Evolutionary conservation across 140 eudicot species (phyloP), one percentile per base, ranked within the genome.

Genomic region (Bidens hawaiensis): DNA sequence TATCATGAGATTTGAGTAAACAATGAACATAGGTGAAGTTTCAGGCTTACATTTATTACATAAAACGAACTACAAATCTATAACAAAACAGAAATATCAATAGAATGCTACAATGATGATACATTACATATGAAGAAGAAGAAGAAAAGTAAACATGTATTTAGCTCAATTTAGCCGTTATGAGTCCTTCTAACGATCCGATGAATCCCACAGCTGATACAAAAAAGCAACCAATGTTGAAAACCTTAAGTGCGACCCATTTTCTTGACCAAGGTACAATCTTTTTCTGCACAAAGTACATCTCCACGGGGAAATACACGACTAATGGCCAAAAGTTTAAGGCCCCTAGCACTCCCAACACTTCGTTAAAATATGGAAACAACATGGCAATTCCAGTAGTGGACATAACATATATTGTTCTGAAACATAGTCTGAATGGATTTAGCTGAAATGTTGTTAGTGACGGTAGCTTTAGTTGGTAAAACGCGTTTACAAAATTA

Each of bases 351-450:
- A 85, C 72, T 62, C 94, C 88, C 76, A 85, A 23, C 12, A 85
- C 89, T 61, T 81, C 74, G 66, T 85, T 81, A 65, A 85, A 85
- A 65, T 82, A 85, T 9, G 94, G 94, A 48, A 85, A 76, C 34
- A 58, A 2, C 79, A 85, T 72, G 22, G 94, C 83, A 0, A 82
- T 38, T 25, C 23, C 81, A 5, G 88, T 85, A 11, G 88, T 85
- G 21, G 90, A 67, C 22, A 74, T 14, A 5, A 82, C 90, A 33
- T 85, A 85, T 10, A 53, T 65, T 0, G 84, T 82, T 51, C 95
- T 54, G 68, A 79, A 79, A 54, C 86, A 79, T 14, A 85, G 51
- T 51, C 87, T 64, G 49, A 85, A 53, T 18, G 60, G 74, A 36
- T 77, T 82, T 42, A 73, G 1, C 53, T 63, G 61, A 28, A 81